These are phyloP conservation scores for Blastomyces emzantsi DNA, from an alignment of 2,329 filamentous ascomycete species.

Conservation along the genomic window DNA sequence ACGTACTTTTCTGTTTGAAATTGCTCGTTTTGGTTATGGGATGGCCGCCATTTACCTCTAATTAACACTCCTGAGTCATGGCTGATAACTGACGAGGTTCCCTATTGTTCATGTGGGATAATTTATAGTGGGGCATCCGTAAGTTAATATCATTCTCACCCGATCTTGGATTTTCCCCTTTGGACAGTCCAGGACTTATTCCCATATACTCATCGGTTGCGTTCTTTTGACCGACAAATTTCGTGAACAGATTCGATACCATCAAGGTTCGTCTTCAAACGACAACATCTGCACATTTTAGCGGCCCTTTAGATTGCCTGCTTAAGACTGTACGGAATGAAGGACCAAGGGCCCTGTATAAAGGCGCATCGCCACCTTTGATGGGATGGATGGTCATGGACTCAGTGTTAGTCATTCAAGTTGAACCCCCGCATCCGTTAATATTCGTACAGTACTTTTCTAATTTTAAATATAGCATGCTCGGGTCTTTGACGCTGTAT, in stretches of 20 bases:
- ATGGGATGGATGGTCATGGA: conserved; percentile 99
- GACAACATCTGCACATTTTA: conserved; percentile 65
- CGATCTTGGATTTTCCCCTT: background rate
- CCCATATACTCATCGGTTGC: background rate
- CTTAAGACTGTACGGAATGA: conserved; percentile 78
- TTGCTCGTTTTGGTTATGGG: background rate
- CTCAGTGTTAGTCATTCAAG: conserved; percentile 40
- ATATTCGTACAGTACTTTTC: background rate
- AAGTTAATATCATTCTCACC: conserved; percentile 22
- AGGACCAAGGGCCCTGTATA: conserved; percentile 79
- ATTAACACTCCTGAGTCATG: background rate
- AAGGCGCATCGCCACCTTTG: conserved; percentile 83
- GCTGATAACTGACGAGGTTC: conserved; percentile 11
- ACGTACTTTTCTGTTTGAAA: background rate
- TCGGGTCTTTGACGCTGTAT: conserved; percentile 86
- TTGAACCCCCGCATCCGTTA: conserved; percentile 17
- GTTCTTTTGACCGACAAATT: conserved; percentile 1
- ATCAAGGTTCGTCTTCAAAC: conserved; percentile 96
- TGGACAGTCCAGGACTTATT: background rate
- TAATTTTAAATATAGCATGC: conserved; percentile 49
- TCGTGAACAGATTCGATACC: conserved; percentile 65
- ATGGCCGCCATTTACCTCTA: background rate
- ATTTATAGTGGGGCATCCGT: conserved; percentile 50
- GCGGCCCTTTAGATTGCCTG: conserved; percentile 76
- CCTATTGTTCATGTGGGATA: conserved; percentile 1